Evolutionary conservation across 352 stramenopile genomes (phyloP), one percentile per base, ranked within the genome.

Genomic region (Pythium oligandrum): DNA sequence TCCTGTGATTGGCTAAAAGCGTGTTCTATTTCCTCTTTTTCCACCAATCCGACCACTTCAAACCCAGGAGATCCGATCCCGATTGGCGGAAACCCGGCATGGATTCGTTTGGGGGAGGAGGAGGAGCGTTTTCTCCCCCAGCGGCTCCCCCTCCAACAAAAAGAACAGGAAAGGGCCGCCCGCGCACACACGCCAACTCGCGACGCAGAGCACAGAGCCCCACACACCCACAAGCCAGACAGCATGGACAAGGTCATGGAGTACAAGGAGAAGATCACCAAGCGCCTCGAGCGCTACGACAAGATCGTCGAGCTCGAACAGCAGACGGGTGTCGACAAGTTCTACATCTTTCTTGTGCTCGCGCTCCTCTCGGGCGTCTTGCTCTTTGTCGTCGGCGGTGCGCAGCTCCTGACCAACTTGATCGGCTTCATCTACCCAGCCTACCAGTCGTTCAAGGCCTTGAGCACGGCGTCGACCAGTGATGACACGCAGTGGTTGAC

Each of bases 401-500:
- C 82, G 46, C 64, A 87, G 61, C 70, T 95, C 9, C 61, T 95
- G 37, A 82, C 85, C 56, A 83, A 83, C 60, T 73, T 94, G 39
- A 78, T 95, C 56, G 84, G 84, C 48, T 92, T 96, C 55, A 76
- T 93, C 59, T 96, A 94, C 71, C 86, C 86, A 39, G 83, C 83
- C 45, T 96, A 95, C 70, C 75, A 79, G 73, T 93, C 80, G 39
- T 95, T 96, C 71, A 94, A 94, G 75, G 86, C 86, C 43, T 81
- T 95, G 11, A 90, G 80, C 68, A 89, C 80, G 51, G 64, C 75
- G 12, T 64, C 55, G 53, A 78, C 79, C 40, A 65, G 73, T 6
- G 85, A 95, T 40, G 83, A 95, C 72, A 95, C 83, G 38, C 81
- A 93, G 73, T 96, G 86, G 86, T 73, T 96, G 43, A 93, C 83